Base-by-base conservation (phyloP, 2,329 filamentous ascomycete species). In the Venturia effusa region DNA sequence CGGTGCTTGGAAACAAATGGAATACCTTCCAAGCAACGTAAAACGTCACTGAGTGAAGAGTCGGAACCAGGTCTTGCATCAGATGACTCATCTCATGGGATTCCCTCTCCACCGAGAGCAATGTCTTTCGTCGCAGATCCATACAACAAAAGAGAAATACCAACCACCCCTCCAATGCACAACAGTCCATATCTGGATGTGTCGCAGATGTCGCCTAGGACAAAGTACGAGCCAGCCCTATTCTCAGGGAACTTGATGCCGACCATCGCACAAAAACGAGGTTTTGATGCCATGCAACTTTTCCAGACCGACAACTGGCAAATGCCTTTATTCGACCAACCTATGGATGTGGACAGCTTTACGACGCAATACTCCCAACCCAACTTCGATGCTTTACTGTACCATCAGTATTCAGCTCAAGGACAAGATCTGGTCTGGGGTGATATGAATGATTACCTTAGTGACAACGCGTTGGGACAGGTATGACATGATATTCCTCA, bases 31-130 rank as follows among this genome's bases (percentile, higher is more conserved):
- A 81, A 80, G 71, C 79, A 80, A 65, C 77, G 81, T 63, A 77
- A 81, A 69, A 78, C 78, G 57, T 85, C 83, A 0, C 76, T 82
- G 64, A 83, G 84, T 68, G 83, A 80, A 48, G 80, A 83, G 61
- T 85, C 83, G 6, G 82, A 85, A 34, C 80, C 80, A 67, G 79
- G 79, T 55, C 79, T 81, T 61, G 69, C 69, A 43, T 73, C 74
- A 3, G 71, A 73, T 10, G 67, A 70, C 13, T 75, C 74, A 30
- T 73, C 75, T 1, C 71, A 74, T 59, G 72, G 73, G 41, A 78
- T 77, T 22, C 51, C 61, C 8, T 63, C 61, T 10, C 70, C 75
- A 63, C 71, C 72, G 8, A 69, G 69, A 66, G 69, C 70, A 5
- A 69, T 74, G 37, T 68, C 71, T 5, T 71, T 72, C 67, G 67